Conservation (phyloP, 108 stramenopile species). For the Seminavis robusta region DNA sequence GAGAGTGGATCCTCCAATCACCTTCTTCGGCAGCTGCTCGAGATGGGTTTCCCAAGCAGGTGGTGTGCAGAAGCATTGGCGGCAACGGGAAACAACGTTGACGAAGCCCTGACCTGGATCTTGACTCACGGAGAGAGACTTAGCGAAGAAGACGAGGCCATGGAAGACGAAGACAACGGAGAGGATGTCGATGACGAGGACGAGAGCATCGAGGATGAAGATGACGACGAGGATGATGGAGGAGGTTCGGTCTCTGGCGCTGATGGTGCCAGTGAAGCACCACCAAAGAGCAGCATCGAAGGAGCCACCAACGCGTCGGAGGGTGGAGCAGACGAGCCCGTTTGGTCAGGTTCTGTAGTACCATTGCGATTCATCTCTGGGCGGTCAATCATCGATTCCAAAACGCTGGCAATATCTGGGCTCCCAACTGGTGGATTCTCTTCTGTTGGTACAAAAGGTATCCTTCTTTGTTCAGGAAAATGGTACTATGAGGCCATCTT, state of each 20-base stretch:
- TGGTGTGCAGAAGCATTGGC: constrained; percentile 92
- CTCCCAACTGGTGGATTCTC: constrained; percentile 80
- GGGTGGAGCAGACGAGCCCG: constrained; percentile 10
- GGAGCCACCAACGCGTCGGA: background rate
- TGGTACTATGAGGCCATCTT: constrained; percentile 96
- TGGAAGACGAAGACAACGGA: constrained; percentile 69
- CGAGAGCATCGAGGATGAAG: constrained; percentile 32
- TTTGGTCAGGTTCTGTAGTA: constrained; percentile 60
- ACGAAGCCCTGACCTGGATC: constrained; percentile 96
- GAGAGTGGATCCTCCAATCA: constrained; percentile 35
- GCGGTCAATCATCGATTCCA: constrained; percentile 56
- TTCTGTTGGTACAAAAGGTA: constrained; percentile 84
- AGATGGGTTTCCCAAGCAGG: constrained; percentile 95
- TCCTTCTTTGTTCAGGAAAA: constrained; percentile 74
- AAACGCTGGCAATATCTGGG: constrained; percentile 68
- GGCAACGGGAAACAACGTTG: constrained; percentile 89
- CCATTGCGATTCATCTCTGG: constrained; percentile 78
- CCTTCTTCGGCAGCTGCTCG: constrained; percentile 83
- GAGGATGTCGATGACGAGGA: constrained; percentile 47
- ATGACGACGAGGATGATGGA: constrained; percentile 16
- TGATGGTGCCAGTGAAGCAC: constrained; percentile 3
- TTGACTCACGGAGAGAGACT: constrained; percentile 89
- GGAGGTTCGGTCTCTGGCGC: background rate
- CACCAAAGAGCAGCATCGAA: constrained; percentile 1
- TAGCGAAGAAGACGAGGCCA: constrained; percentile 63